phyloP scores from a whole-genome alignment of 345 rosid genomes.

The Laguncularia racemosa region DNA sequence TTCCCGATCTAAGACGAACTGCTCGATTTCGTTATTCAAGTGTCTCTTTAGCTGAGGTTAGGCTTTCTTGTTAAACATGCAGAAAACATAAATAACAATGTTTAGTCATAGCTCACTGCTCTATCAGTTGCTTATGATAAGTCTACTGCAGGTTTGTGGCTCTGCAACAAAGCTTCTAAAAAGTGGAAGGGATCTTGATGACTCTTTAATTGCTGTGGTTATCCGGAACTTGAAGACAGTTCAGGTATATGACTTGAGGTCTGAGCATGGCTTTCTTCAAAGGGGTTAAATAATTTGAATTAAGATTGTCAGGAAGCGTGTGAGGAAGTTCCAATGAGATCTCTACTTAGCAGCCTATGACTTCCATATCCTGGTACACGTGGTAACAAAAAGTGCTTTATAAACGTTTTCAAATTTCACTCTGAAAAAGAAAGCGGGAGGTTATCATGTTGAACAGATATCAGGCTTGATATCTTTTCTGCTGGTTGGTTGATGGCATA shows the following conservation, averaged over 20 bases:
- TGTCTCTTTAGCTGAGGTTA: slow-evolving; percentile 72
- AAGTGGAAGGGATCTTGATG: slow-evolving; percentile 68
- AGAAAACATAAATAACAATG: slow-evolving; percentile 1
- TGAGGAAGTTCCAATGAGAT: no score
- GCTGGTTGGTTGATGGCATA: no score
- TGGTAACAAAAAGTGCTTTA: no score
- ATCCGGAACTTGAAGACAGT: slow-evolving; percentile 77
- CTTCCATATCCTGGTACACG: no score
- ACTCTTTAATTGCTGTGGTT: slow-evolving; percentile 53
- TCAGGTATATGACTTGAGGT: slow-evolving; percentile 41
- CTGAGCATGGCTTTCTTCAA: slow-evolving; percentile 2
- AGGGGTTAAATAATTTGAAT: background rate
- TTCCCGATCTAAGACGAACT: slow-evolving; percentile 84
- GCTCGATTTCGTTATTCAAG: slow-evolving; percentile 85
- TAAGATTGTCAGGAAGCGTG: no score
- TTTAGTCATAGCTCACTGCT: background rate
- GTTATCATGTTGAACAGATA: no score
- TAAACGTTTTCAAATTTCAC: no score
- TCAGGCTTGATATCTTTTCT: no score
- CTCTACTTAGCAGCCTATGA: no score
- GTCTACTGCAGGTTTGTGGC: slow-evolving; percentile 45
- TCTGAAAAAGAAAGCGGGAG: no score
- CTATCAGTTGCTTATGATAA: background rate
- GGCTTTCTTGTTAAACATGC: slow-evolving; percentile 19
- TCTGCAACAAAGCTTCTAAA: slow-evolving; percentile 50